A percentile compares a stretch with the other conserved stretches of the same genome.
Evolutionary conservation across 345 rosid species (phyloP).

Genomic region (Eucalyptus pumila): DNA sequence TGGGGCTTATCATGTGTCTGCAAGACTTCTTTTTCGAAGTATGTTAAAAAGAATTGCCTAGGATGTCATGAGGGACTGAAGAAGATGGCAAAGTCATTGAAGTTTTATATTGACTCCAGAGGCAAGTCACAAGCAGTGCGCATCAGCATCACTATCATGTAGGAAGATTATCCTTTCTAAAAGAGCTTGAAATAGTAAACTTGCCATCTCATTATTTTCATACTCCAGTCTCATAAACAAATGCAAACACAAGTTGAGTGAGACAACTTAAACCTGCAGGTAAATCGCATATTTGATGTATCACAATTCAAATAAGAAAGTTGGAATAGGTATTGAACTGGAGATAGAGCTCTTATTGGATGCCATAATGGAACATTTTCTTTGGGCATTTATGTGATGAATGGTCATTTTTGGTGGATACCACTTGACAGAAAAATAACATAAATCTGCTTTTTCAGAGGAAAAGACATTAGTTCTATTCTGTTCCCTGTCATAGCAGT

Average conservation of each 20-base stretch:
- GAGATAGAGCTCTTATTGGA: not conserved
- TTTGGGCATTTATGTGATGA: not conserved
- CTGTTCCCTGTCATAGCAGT: not conserved
- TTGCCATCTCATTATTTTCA: not conserved
- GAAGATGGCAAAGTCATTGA: not conserved
- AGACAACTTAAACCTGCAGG: not conserved
- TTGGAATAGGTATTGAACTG: not conserved
- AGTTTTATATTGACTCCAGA: not conserved
- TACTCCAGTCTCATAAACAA: not conserved
- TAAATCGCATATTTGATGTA: not conserved
- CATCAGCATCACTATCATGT: not conserved
- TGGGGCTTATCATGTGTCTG: not conserved
- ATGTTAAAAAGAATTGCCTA: not conserved
- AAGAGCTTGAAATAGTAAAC: not conserved
- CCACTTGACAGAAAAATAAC: not conserved
- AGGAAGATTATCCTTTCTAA: not conserved
- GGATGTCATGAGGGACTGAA: not conserved
- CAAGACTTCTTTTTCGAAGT: not conserved
- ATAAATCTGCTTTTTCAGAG: not conserved
- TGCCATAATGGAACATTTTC: not conserved
- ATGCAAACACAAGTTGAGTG: not conserved
- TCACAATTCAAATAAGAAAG: not conserved
- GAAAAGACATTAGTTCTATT: not conserved
- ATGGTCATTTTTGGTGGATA: not conserved
- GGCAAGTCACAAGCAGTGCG: not conserved